Evolutionary conservation across 2,329 filamentous ascomycete species (phyloP).

Genomic region (Endocalyx cinctus): DNA sequence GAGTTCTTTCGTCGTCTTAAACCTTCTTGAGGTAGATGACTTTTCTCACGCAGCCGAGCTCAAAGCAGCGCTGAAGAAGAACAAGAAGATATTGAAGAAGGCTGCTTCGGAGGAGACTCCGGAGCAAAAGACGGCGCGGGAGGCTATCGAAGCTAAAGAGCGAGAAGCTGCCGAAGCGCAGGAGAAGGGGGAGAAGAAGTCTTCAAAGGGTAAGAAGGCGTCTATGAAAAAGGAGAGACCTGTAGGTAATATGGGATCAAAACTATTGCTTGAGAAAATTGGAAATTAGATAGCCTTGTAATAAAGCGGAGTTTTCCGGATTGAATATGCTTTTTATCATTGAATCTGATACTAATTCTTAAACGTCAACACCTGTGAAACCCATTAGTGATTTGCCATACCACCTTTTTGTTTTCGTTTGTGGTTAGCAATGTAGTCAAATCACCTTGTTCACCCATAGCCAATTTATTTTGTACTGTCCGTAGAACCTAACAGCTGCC

Average conservation of each 20-base stretch:
- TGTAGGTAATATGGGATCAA: constrained; percentile 59
- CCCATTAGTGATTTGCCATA: too few species aligned
- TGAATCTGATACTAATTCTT: too few species aligned
- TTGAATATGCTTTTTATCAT: too few species aligned
- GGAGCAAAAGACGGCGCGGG: constrained; percentile 48
- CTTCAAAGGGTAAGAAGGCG: constrained; percentile 35
- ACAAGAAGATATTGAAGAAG: constrained; percentile 65
- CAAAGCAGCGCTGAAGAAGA: constrained; percentile 65
- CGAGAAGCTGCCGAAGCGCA: constrained; percentile 48
- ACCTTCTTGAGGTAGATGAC: constrained; percentile 68
- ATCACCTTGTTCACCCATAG: too few species aligned
- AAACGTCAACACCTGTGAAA: too few species aligned
- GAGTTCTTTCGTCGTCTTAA: constrained; percentile 82
- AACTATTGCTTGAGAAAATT: constrained; percentile 56
- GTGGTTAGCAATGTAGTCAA: too few species aligned
- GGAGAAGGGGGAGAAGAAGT: constrained; percentile 33
- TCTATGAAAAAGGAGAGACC: constrained; percentile 33
- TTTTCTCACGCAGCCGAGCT: constrained; percentile 66
- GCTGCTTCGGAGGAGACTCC: constrained; percentile 57
- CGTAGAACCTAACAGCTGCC: too few species aligned
- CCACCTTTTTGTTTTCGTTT: too few species aligned
- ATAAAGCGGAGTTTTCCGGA: too few species aligned
- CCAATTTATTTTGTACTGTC: too few species aligned
- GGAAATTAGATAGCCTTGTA: constrained; percentile 7
- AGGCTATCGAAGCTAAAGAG: constrained; percentile 46